Conservation (phyloP, 108 stramenopile species). For the Chaetoceros tenuissimus region DNA sequence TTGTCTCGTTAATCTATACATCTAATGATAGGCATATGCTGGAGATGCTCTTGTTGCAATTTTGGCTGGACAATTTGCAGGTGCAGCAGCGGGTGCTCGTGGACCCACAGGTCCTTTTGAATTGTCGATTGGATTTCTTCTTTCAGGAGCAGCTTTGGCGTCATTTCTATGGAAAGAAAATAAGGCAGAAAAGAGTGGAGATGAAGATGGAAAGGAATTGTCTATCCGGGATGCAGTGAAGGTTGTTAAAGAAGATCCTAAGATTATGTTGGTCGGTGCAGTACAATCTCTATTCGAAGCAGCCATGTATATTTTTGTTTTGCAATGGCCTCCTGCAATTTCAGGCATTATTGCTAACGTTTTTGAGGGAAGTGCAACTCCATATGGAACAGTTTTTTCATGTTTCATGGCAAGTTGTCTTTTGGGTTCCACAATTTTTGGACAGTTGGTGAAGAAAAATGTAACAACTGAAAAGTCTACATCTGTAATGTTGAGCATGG, state of each 20-base stretch:
- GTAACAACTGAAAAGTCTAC: slow-evolving; percentile 71
- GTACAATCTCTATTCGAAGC: slow-evolving; percentile 93
- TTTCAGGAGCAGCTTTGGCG: slow-evolving; percentile 67
- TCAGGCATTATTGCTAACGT: slow-evolving; percentile 42
- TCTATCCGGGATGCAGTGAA: slow-evolving; percentile 77
- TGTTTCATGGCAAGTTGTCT: slow-evolving; percentile 93
- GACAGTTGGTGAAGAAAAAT: slow-evolving; percentile 48
- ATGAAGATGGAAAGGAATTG: slow-evolving; percentile 1
- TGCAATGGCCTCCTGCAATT: slow-evolving; percentile 93
- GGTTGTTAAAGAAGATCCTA: slow-evolving; percentile 65
- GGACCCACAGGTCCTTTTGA: slow-evolving; percentile 98
- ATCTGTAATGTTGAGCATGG: slow-evolving; percentile 63
- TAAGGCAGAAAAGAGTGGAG: slow-evolving; percentile 30
- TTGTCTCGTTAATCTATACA: neutral
- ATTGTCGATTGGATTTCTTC: slow-evolving; percentile 81
- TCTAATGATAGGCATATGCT: slow-evolving; percentile 70
- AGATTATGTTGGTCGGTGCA: slow-evolving; percentile 87
- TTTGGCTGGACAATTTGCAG: slow-evolving; percentile 86
- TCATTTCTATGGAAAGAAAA: slow-evolving; percentile 91
- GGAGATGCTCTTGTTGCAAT: slow-evolving; percentile 95
- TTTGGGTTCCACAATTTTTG: slow-evolving; percentile 81
- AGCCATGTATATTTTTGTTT: slow-evolving; percentile 94
- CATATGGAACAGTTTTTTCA: slow-evolving; percentile 87
- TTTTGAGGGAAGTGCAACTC: slow-evolving; percentile 54
- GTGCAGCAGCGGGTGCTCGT: slow-evolving; percentile 54